Evolutionary conservation across 306 rosid genomes (phyloP).

Genomic region (Macrotyloma uniflorum): DNA sequence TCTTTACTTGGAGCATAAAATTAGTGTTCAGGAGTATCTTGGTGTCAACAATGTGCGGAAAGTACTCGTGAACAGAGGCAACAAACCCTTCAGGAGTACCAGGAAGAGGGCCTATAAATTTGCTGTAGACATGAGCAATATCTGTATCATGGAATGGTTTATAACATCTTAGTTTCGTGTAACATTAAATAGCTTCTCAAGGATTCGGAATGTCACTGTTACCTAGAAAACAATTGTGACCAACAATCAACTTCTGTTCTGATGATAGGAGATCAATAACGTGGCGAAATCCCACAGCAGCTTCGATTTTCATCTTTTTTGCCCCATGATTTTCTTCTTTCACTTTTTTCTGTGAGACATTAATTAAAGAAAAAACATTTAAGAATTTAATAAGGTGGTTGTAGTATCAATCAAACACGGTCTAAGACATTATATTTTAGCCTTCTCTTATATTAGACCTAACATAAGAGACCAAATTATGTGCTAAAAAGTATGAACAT

Average conservation of each 20-base stretch:
- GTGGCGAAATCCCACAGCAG: conserved; percentile 92
- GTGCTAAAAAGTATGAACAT: conserved; percentile 1
- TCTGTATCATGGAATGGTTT: conserved; percentile 58
- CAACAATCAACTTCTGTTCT: conserved; percentile 81
- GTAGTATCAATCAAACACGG: conserved; percentile 1
- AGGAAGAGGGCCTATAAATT: conserved; percentile 91
- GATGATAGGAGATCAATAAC: conserved; percentile 89
- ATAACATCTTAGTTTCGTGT: conserved; percentile 35
- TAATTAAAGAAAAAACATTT: neutral
- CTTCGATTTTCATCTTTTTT: conserved; percentile 64
- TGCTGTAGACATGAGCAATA: conserved; percentile 80
- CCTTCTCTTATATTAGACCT: conserved; percentile 1
- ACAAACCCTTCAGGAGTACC: conserved; percentile 72
- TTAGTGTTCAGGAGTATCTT: conserved; percentile 73
- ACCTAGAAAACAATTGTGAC: conserved; percentile 96
- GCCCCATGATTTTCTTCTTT: conserved; percentile 56
- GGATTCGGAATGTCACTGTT: conserved; percentile 30
- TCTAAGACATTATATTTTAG: conserved; percentile 23
- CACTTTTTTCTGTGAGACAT: conserved; percentile 68
- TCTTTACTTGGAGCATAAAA: conserved; percentile 58
- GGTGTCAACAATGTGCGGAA: conserved; percentile 82
- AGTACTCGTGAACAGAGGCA: conserved; percentile 71
- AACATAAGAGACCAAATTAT: conserved; percentile 27
- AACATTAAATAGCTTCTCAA: conserved; percentile 21
- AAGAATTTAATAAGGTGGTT: neutral